Percentiles rank a stretch among this genome's conserved stretches.
Conservation (phyloP, 768 basidiomycete species). For the Ramaria sp. region DNA sequence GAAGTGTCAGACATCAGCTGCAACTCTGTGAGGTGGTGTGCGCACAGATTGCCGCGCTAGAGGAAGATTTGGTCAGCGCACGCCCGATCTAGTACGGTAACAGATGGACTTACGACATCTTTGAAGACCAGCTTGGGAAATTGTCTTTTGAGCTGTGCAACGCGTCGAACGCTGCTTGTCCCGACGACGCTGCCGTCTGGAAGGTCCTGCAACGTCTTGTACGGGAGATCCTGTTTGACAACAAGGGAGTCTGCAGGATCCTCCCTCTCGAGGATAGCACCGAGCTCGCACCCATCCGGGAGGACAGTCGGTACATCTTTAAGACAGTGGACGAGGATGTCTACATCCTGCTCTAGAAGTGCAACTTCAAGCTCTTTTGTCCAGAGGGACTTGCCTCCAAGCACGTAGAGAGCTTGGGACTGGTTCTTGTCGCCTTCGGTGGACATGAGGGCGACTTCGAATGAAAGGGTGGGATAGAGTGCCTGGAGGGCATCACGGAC, state of each 20-base stretch:
- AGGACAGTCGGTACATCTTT: slow-evolving; percentile 91
- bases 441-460: slow-evolving; percentile 52
- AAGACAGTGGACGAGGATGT: slow-evolving; percentile 85
- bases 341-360: slow-evolving; percentile 59
- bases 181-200: slow-evolving; percentile 89
- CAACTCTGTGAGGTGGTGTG: slow-evolving; percentile 9
- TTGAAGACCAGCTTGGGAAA: slow-evolving; percentile 71
- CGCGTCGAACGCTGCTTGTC: slow-evolving; percentile 85
- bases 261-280: slow-evolving; percentile 77
- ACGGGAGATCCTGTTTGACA: slow-evolving; percentile 61
- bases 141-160: slow-evolving; percentile 77
- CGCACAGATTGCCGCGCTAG: slow-evolving; percentile 83
- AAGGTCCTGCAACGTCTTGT: slow-evolving; percentile 69
- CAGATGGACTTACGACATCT: slow-evolving; percentile 57
- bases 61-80: background rate
- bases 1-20: background rate
- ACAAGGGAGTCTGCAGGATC: slow-evolving; percentile 85
- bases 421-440: slow-evolving; percentile 86
- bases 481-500: slow-evolving; percentile 56
- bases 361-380: slow-evolving; percentile 92
- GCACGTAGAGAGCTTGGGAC: slow-evolving; percentile 70
- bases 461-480: slow-evolving; percentile 39
- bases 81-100: background rate
- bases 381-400: slow-evolving; percentile 92
- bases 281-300: slow-evolving; percentile 76